Evolutionary conservation across 108 stramenopile species (phyloP).

Genomic region (Cyclostephanos invisitatus): DNA sequence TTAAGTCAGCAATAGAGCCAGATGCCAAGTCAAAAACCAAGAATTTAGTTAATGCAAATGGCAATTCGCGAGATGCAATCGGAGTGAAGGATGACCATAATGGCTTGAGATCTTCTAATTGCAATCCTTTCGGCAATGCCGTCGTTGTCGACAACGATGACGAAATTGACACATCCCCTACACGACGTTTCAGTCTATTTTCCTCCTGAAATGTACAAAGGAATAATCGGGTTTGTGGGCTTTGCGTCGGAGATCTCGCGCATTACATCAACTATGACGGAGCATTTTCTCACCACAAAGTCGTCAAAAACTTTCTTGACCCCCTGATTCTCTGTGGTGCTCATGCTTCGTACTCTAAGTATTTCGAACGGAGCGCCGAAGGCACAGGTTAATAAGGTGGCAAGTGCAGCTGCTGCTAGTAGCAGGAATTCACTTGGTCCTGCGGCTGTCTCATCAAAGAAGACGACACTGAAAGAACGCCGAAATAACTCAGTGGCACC

Average conservation of each 20-base stretch:
- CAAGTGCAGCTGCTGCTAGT: slow-evolving; percentile 72
- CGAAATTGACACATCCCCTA: not conserved
- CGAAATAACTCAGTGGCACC: slow-evolving; percentile 91
- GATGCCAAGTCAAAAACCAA: slow-evolving; percentile 81
- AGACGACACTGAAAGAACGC: slow-evolving; percentile 69
- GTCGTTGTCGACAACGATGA: slow-evolving; percentile 1
- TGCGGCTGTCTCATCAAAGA: slow-evolving; percentile 53
- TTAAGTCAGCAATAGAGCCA: slow-evolving; percentile 47
- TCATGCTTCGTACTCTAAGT: slow-evolving; percentile 80
- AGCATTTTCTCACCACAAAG: slow-evolving; percentile 50
- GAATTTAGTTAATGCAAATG: slow-evolving; percentile 88
- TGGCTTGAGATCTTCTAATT: slow-evolving; percentile 53
- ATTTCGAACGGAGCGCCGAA: slow-evolving; percentile 73
- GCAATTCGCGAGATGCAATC: slow-evolving; percentile 82
- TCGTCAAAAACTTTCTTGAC: slow-evolving; percentile 62
- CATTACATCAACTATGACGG: not conserved
- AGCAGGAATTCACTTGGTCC: slow-evolving; percentile 62
- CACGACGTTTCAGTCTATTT: slow-evolving; percentile 31
- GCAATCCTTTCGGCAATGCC: slow-evolving; percentile 11
- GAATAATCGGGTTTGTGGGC: not conserved
- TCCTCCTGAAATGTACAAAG: slow-evolving; percentile 19
- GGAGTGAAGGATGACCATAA: slow-evolving; percentile 80
- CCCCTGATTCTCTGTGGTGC: slow-evolving; percentile 51
- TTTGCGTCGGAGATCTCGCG: not conserved
- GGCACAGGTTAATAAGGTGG: slow-evolving; percentile 67